These are phyloP conservation scores for Trypanosoma vivax DNA, from an alignment of 208 protist genomes.

Conservation along the genomic window DNA sequence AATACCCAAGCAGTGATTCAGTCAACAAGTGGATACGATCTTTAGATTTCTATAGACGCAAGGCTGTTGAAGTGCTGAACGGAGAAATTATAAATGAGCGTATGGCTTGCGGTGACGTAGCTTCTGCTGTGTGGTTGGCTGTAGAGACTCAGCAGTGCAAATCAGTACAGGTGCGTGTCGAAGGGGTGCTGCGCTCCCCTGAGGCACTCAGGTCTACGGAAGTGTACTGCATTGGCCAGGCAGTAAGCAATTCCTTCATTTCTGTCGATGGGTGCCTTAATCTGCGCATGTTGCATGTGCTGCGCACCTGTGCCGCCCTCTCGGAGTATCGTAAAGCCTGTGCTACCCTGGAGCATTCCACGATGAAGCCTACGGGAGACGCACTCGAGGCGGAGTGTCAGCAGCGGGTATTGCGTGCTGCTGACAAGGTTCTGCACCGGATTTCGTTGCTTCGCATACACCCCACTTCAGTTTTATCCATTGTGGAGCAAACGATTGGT, in stretches of 20 bases:
- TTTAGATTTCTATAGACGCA: constrained; percentile 40
- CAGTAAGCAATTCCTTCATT: constrained; percentile 61
- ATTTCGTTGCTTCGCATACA: constrained; percentile 41
- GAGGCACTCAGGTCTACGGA: constrained; percentile 28
- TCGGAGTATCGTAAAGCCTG: constrained; percentile 36
- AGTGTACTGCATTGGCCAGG: constrained; percentile 51
- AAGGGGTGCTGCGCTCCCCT: constrained; percentile 21
- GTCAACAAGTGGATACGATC: constrained; percentile 47
- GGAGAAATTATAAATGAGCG: constrained; percentile 34
- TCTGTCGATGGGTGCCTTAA: constrained; percentile 31
- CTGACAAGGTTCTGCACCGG: constrained; percentile 33
- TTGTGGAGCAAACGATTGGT: constrained; percentile 41
- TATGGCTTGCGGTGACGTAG: constrained; percentile 25
- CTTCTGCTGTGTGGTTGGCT: constrained; percentile 57
- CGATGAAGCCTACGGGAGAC: not conserved
- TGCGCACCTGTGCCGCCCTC: constrained; percentile 48
- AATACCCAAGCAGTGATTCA: constrained; percentile 35
- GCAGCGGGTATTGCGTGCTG: constrained; percentile 25
- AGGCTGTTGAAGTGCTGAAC: constrained; percentile 34
- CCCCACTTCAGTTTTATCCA: constrained; percentile 31
- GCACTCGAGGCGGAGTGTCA: not conserved
- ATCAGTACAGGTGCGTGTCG: constrained; percentile 39
- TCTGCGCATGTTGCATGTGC: constrained; percentile 35
- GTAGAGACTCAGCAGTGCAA: constrained; percentile 47
- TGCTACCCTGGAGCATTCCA: not conserved